Conservation (phyloP, 139 green algal species). For the Yamagishiella unicocca region DNA sequence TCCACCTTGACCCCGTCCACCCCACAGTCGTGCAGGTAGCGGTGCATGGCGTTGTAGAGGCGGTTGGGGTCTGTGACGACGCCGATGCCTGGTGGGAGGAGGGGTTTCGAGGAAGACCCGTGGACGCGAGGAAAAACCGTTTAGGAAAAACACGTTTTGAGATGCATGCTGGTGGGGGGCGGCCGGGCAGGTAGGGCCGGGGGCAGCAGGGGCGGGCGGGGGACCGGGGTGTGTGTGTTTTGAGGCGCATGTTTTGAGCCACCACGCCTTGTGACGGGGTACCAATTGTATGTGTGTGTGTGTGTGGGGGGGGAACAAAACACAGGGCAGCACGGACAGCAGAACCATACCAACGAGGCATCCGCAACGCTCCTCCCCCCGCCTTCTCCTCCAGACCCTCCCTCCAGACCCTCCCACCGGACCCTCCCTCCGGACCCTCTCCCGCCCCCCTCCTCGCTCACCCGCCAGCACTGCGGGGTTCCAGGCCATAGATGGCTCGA, state of each 20-base stretch:
- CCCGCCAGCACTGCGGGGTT: conserved; percentile 68
- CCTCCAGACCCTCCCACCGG: not conserved
- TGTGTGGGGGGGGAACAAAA: too few relatives aligned
- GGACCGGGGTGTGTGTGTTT: too few relatives aligned
- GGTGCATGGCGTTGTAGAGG: conserved; percentile 94
- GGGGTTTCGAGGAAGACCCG: too few relatives aligned
- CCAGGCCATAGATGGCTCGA: conserved; percentile 89
- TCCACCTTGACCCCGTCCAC: conserved; percentile 97
- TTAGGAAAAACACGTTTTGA: too few relatives aligned
- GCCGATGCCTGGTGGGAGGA: conserved; percentile 79
- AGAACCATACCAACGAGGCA: not conserved
- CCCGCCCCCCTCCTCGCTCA: not conserved
- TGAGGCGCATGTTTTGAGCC: too few relatives aligned
- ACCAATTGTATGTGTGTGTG: too few relatives aligned
- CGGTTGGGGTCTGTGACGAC: conserved; percentile 70
- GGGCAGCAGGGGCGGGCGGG: not conserved
- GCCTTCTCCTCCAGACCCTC: not conserved
- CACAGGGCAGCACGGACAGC: too few relatives aligned
- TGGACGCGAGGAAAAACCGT: too few relatives aligned
- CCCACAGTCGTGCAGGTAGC: conserved; percentile 83
- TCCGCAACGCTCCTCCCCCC: not conserved
- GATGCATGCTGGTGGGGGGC: too few relatives aligned
- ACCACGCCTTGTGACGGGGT: too few relatives aligned
- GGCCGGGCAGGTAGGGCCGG: not conserved
- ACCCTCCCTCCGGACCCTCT: not conserved